Percentiles rank a stretch among this genome's conserved stretches.
phyloP scores from a whole-genome alignment of 768 basidiomycete genomes.

The Gymnopilus junonius region DNA sequence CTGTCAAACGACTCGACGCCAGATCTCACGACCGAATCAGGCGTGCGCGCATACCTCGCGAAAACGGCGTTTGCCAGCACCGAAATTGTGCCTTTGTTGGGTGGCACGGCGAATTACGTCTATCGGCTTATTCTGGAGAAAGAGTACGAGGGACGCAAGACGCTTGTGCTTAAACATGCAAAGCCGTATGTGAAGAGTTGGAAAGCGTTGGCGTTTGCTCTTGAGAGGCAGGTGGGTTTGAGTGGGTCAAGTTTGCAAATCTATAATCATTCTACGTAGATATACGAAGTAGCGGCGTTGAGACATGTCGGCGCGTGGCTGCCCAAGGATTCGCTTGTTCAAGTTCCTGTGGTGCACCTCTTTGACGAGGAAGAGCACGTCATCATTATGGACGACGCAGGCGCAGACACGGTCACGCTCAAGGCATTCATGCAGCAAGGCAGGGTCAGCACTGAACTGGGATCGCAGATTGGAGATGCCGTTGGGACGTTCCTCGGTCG shows the following conservation, averaged over 20 bases:
- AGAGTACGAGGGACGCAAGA: slow-evolving; percentile 45
- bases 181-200: slow-evolving; percentile 43
- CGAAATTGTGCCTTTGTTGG: slow-evolving; percentile 44
- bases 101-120: slow-evolving; percentile 60
- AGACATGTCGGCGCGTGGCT: slow-evolving; percentile 43
- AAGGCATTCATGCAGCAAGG: slow-evolving; percentile 45
- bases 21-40: slow-evolving; percentile 38
- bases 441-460: slow-evolving; percentile 30
- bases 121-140: slow-evolving; percentile 52
- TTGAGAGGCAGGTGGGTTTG: slow-evolving; percentile 56
- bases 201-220: slow-evolving; percentile 26
- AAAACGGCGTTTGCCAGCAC: slow-evolving; percentile 51
- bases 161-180: slow-evolving; percentile 64
- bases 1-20: not conserved
- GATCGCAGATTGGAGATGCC: slow-evolving; percentile 50
- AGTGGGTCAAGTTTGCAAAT: not conserved
- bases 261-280: slow-evolving; percentile 22
- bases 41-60: slow-evolving; percentile 47
- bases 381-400: slow-evolving; percentile 69
- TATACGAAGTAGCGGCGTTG: slow-evolving; percentile 53
- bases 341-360: slow-evolving; percentile 51
- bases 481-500: slow-evolving; percentile 59
- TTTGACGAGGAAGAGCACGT: slow-evolving; percentile 54
- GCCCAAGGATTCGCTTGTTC: slow-evolving; percentile 41
- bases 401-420: slow-evolving; percentile 41